phyloP scores from a whole-genome alignment of 2,329 filamentous ascomycete species.

The Phyllosticta ampelicida region DNA sequence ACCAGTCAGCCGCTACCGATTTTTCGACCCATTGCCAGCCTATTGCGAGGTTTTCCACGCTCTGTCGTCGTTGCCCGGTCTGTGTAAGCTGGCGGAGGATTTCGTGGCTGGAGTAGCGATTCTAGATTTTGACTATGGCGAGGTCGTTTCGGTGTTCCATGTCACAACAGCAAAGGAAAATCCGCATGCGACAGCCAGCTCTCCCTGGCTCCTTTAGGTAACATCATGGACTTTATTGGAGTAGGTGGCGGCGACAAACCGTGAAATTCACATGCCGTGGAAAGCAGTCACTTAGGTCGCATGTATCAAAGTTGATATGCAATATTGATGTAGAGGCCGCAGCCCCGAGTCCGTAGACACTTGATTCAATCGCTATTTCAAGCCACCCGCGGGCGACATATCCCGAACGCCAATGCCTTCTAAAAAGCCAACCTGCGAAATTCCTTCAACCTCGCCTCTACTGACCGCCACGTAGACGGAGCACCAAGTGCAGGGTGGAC shows the following conservation, averaged over 20 bases:
- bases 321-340: background rate
- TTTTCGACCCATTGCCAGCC: background rate
- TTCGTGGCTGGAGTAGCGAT: no score
- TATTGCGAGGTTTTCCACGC: no score
- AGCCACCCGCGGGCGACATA: background rate
- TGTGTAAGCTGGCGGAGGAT: no score
- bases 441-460: background rate
- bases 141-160: no score
- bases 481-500: slow-evolving; percentile 46
- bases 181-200: no score
- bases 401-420: slow-evolving; percentile 6
- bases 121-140: no score
- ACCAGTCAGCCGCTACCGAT: background rate
- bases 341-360: slow-evolving; percentile 8
- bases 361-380: slow-evolving; percentile 2
- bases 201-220: no score
- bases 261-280: no score
- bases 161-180: no score
- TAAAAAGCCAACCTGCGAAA: background rate
- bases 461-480: slow-evolving; percentile 45
- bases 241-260: no score
- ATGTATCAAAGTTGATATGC: background rate
- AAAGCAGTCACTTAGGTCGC: background rate
- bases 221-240: no score
- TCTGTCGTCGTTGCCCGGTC: no score